Conservation (phyloP, 2,329 filamentous ascomycete genomes). For the Tolypocladium paradoxum region DNA sequence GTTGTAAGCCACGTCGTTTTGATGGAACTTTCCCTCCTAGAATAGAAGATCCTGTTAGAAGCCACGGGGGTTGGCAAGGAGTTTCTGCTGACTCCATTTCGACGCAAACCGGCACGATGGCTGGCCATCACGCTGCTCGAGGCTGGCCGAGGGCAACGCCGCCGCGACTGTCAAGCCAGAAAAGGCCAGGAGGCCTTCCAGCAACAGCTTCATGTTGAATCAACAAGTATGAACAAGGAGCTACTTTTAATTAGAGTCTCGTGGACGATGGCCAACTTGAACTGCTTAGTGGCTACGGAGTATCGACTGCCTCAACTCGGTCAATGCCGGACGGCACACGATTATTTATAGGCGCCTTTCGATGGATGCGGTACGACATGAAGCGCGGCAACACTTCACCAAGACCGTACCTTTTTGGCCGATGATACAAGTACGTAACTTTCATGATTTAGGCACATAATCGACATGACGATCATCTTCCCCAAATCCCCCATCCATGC, state of each 20-base stretch:
- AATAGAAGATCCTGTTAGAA: constrained; percentile 27
- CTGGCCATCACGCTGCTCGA: not conserved
- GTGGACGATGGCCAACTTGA: not conserved
- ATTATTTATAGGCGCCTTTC: not conserved
- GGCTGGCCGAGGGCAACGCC: not conserved
- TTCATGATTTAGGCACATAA: not conserved
- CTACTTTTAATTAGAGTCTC: not conserved
- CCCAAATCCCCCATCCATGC: not conserved
- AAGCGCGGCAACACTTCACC: not conserved
- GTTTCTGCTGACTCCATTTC: constrained; percentile 17
- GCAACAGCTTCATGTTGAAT: not conserved
- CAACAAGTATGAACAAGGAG: no score
- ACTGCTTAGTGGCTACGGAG: not conserved
- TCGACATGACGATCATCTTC: not conserved
- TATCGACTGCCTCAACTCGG: no score
- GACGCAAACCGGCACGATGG: constrained; percentile 19
- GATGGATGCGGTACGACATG: not conserved
- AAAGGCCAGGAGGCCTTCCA: not conserved
- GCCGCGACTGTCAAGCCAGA: not conserved
- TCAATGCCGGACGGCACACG: not conserved
- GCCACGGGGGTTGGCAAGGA: constrained; percentile 15
- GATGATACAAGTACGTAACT: not conserved
- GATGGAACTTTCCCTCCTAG: constrained; percentile 34
- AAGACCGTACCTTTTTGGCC: not conserved
- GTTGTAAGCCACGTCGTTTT: constrained; percentile 29